Evolutionary conservation across 495 filamentous ascomycete genomes (phyloP).

Genomic region (Penicillium riverlandense): DNA sequence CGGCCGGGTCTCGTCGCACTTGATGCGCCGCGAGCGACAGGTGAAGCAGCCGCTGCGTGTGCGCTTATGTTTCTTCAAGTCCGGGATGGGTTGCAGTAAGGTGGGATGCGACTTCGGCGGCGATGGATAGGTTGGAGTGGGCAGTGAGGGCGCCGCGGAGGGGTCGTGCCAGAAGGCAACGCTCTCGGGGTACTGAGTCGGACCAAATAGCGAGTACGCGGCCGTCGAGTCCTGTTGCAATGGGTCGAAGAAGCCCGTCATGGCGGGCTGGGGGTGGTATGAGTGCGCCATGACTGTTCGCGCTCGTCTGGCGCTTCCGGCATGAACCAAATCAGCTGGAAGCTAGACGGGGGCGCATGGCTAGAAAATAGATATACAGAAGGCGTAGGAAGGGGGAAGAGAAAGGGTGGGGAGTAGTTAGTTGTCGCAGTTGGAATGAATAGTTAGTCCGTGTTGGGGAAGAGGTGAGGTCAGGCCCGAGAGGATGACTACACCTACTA

Average conservation of each 20-base stretch:
- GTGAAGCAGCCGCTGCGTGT: slow-evolving; percentile 94
- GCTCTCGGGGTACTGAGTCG: slow-evolving; percentile 32
- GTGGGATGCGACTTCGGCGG: slow-evolving; percentile 18
- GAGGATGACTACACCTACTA: too few relatives aligned
- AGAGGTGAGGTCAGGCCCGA: too few relatives aligned
- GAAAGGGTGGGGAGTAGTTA: too few relatives aligned
- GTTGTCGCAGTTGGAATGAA: too few relatives aligned
- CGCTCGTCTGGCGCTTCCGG: neutral
- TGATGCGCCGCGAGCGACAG: slow-evolving; percentile 81
- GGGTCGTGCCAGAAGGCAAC: slow-evolving; percentile 39
- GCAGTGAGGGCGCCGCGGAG: slow-evolving; percentile 13
- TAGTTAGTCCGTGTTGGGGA: too few relatives aligned
- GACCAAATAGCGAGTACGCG: slow-evolving; percentile 30
- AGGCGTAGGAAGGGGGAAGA: too few relatives aligned
- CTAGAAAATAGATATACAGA: neutral
- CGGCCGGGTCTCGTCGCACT: slow-evolving; percentile 85
- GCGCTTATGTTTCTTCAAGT: slow-evolving; percentile 87
- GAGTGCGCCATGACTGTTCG: slow-evolving; percentile 27
- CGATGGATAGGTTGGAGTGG: slow-evolving; percentile 17
- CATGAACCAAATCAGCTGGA: slow-evolving; percentile 6
- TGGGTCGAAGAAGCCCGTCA: slow-evolving; percentile 24
- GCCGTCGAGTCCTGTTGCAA: slow-evolving; percentile 21
- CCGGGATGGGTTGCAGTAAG: slow-evolving; percentile 31
- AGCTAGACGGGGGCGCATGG: neutral
- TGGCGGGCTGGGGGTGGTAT: slow-evolving; percentile 26